Percentiles rank a stretch among this genome's conserved stretches.
These are phyloP conservation scores for Picochlorum sp. DNA, from an alignment of 139 green algal species.

Conservation along the genomic window DNA sequence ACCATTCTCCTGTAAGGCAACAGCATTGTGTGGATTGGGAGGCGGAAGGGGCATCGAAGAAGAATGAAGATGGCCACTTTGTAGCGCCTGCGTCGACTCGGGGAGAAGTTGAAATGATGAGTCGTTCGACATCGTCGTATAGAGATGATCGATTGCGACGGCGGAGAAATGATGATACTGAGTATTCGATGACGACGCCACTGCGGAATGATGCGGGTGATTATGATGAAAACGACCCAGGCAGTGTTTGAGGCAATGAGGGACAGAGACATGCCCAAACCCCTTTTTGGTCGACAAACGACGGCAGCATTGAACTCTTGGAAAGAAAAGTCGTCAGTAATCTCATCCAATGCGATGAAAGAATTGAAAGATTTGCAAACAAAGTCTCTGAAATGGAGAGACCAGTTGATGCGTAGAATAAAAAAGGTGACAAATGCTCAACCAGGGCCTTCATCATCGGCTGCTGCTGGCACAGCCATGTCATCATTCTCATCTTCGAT, in stretches of 20 bases:
- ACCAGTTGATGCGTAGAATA: constrained; percentile 24
- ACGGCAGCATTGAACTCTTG: background rate
- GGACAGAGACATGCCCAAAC: background rate
- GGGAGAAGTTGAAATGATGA: constrained; percentile 10
- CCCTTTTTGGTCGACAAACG: constrained; percentile 1
- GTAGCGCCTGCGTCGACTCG: background rate
- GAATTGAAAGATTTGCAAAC: constrained; percentile 13
- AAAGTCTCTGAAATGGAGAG: constrained; percentile 12
- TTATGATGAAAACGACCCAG: constrained; percentile 8
- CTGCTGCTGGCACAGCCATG: too few species aligned
- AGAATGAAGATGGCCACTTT: constrained; percentile 3
- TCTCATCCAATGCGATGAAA: background rate
- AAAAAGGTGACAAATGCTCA: constrained; percentile 45
- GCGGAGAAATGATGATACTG: constrained; percentile 11
- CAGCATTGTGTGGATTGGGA: too few species aligned
- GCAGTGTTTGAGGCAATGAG: background rate
- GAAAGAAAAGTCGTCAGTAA: background rate
- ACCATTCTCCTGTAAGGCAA: background rate
- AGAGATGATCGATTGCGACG: constrained; percentile 7
- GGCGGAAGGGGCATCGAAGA: constrained; percentile 1
- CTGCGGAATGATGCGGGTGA: background rate
- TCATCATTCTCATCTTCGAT: too few species aligned
- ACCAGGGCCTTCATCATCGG: constrained; percentile 16
- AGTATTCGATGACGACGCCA: background rate
- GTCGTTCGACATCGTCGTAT: background rate